Evolutionary conservation across 23 red algal genomes (phyloP).

Genomic region (Gracilaria caudata): DNA sequence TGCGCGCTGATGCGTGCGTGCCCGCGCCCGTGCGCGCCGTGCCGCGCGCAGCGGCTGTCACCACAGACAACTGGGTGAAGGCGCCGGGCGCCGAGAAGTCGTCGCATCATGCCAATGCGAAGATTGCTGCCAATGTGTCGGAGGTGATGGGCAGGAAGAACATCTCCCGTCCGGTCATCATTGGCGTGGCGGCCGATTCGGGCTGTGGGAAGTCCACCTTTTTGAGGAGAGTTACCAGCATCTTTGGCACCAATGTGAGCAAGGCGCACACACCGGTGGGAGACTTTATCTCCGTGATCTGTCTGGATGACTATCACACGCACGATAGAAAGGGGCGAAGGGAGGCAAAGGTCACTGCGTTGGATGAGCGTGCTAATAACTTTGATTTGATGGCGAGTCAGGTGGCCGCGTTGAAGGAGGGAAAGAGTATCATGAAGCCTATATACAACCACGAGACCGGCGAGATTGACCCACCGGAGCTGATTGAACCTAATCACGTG

Average conservation of each 20-base stretch:
- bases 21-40: neutral
- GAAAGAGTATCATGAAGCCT: slow-evolving; percentile 95
- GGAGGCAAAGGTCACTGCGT: slow-evolving; percentile 86
- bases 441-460: slow-evolving; percentile 99
- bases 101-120: slow-evolving; percentile 54
- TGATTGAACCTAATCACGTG: slow-evolving; percentile 93
- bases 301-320: slow-evolving; percentile 96
- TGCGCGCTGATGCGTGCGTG: neutral
- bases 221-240: slow-evolving; percentile 85
- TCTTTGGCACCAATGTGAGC: slow-evolving; percentile 93
- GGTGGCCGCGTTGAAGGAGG: slow-evolving; percentile 96
- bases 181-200: slow-evolving; percentile 98
- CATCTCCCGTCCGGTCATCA: slow-evolving; percentile 92
- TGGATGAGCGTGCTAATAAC: slow-evolving; percentile 91
- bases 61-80: slow-evolving; percentile 67
- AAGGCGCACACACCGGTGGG: slow-evolving; percentile 93
- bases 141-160: slow-evolving; percentile 76
- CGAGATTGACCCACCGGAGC: slow-evolving; percentile 91
- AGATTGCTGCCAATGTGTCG: slow-evolving; percentile 70
- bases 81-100: slow-evolving; percentile 62
- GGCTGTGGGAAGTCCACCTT: slow-evolving; percentile 98
- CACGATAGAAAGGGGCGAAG: slow-evolving; percentile 91
- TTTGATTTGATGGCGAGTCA: slow-evolving; percentile 96
- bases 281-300: slow-evolving; percentile 97
- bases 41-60: slow-evolving; percentile 44